Evolutionary conservation across 1,284 basidiomycete genomes (phyloP).

Genomic region (Ustilago loliicola): DNA sequence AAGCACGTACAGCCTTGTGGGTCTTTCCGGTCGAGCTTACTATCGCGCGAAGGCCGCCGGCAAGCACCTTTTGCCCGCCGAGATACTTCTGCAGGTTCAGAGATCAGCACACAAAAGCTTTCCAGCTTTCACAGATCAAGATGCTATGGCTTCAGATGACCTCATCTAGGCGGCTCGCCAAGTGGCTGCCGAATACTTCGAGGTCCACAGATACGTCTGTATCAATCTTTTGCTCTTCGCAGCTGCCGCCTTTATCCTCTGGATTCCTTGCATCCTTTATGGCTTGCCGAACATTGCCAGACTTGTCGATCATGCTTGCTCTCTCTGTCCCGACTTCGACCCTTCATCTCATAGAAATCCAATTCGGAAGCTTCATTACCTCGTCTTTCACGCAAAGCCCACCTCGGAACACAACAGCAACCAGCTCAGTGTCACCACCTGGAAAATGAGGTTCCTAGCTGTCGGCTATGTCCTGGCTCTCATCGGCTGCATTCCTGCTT

Average conservation of each 20-base stretch:
- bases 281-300: conserved; percentile 12
- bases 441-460: conserved; percentile 37
- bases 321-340: neutral
- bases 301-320: conserved; percentile 13
- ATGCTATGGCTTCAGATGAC: conserved; percentile 23
- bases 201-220: conserved; percentile 4
- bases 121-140: neutral
- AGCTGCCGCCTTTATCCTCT: neutral
- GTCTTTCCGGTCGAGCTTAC: neutral
- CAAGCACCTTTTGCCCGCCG: conserved; percentile 1
- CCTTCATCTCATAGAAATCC: conserved; percentile 5
- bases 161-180: conserved; percentile 7
- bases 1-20: conserved; percentile 4
- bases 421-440: conserved; percentile 10
- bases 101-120: neutral
- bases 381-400: conserved; percentile 19
- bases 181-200: conserved; percentile 1
- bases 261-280: neutral
- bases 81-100: neutral
- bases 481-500: conserved; percentile 12
- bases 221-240: conserved; percentile 15
- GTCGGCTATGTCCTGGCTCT: conserved; percentile 17
- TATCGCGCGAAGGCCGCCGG: conserved; percentile 10
- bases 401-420: neutral
- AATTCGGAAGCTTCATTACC: conserved; percentile 11